These are phyloP conservation scores for Cercospora sp. DNA, from an alignment of 2,329 filamentous ascomycete species.

Conservation along the genomic window DNA sequence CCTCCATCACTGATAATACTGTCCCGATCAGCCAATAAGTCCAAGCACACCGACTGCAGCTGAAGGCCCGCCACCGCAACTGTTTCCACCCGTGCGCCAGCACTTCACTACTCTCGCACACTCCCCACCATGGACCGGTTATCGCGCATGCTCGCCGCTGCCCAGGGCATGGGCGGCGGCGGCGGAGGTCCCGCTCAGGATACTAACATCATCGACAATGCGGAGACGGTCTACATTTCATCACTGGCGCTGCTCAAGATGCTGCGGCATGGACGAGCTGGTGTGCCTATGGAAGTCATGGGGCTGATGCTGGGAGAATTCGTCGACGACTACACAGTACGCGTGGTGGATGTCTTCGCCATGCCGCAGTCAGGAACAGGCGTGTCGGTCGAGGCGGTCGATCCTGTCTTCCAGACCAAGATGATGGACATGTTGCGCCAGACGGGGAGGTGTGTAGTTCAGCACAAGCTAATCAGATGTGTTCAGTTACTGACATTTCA, in stretches of 20 bases:
- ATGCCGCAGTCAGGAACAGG: slow-evolving; percentile 99
- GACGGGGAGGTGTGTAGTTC: slow-evolving; percentile 74
- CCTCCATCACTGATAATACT: slow-evolving; percentile 3
- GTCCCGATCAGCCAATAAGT: not conserved
- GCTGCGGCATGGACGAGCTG: slow-evolving; percentile 93
- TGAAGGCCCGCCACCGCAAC: not conserved
- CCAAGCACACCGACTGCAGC: not conserved
- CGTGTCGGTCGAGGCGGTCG: slow-evolving; percentile 96
- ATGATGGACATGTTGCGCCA: slow-evolving; percentile 99
- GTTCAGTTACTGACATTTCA: slow-evolving; percentile 3
- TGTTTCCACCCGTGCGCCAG: not conserved
- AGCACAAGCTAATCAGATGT: not conserved
- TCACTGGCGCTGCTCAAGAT: slow-evolving; percentile 97
- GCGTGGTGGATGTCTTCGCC: slow-evolving; percentile 97
- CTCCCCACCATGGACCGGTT: slow-evolving; percentile 75
- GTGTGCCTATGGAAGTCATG: slow-evolving; percentile 99
- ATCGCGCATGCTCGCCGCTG: slow-evolving; percentile 79
- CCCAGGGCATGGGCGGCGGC: slow-evolving; percentile 60
- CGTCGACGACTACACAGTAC: slow-evolving; percentile 97
- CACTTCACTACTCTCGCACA: not conserved
- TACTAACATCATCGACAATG: slow-evolving; percentile 95
- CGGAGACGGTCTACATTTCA: slow-evolving; percentile 98
- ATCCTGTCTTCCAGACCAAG: slow-evolving; percentile 98
- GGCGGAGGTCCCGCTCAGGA: slow-evolving; percentile 77
- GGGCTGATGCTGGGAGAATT: slow-evolving; percentile 98